Conservation (phyloP, 768 basidiomycete species). For the Boletellus ananiceps region DNA sequence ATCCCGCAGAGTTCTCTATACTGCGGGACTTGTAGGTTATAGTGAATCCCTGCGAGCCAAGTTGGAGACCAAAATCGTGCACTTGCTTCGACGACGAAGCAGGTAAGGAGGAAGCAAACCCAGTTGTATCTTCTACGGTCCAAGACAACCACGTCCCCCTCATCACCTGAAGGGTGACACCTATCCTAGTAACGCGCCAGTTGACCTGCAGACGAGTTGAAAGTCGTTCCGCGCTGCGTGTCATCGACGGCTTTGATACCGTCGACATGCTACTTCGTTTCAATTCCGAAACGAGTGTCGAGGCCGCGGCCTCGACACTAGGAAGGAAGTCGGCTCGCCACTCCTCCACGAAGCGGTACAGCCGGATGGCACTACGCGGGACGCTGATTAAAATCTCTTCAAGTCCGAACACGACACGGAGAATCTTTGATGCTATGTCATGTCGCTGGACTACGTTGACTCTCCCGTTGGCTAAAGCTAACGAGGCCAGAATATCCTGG, state of each 20-base stretch:
- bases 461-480: conserved; percentile 45
- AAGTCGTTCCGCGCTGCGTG: conserved; percentile 8
- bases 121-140: conserved; percentile 51
- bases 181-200: conserved; percentile 45
- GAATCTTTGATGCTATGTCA: conserved; percentile 38
- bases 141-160: conserved; percentile 84
- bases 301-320: conserved; percentile 62
- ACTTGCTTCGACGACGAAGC: conserved; percentile 29
- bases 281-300: conserved; percentile 62
- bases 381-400: conserved; percentile 52
- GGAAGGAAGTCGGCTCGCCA: conserved; percentile 81
- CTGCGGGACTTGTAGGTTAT: conserved; percentile 47
- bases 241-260: conserved; percentile 27
- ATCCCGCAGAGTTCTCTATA: conserved; percentile 33
- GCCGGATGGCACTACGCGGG: conserved; percentile 75
- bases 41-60: conserved; percentile 55
- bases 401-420: conserved; percentile 43
- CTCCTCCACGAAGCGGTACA: conserved; percentile 75
- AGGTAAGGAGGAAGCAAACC: conserved; percentile 42
- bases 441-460: conserved; percentile 44
- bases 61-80: conserved; percentile 59
- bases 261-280: conserved; percentile 39
- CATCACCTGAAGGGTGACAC: conserved; percentile 75
- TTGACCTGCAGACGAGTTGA: conserved; percentile 44
- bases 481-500: conserved; percentile 58